Conservation (phyloP, 768 basidiomycete genomes). For the Termitomyces sp. region DNA sequence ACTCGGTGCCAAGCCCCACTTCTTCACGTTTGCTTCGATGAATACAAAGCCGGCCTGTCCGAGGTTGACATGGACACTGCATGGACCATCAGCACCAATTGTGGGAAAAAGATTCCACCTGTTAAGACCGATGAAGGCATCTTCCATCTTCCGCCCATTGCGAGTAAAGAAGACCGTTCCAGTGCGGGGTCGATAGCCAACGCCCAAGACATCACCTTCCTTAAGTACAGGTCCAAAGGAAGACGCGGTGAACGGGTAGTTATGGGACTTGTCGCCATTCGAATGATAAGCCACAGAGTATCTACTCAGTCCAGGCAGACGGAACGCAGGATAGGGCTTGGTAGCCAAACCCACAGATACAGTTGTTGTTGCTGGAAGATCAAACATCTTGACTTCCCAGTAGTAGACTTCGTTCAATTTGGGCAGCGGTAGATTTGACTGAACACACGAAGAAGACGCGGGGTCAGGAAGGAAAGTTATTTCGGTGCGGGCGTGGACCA, state of each 20-base stretch:
- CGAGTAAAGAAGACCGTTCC: slow-evolving; percentile 99
- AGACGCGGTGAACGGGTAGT: slow-evolving; percentile 87
- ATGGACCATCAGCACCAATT: slow-evolving; percentile 93
- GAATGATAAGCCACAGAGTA: slow-evolving; percentile 95
- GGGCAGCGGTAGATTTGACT: slow-evolving; percentile 94
- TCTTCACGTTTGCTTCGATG: slow-evolving; percentile 99
- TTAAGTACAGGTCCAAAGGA: slow-evolving; percentile 83
- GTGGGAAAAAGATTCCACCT: slow-evolving; percentile 96
- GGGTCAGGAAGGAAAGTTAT: slow-evolving; percentile 98
- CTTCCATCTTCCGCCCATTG: slow-evolving; percentile 95
- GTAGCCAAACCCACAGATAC: slow-evolving; percentile 95
- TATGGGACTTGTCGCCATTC: slow-evolving; percentile 95
- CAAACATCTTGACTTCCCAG: slow-evolving; percentile 99
- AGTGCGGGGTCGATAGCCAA: slow-evolving; percentile 93
- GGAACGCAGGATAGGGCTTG: slow-evolving; percentile 94
- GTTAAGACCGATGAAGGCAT: slow-evolving; percentile 89
- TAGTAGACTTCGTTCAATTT: slow-evolving; percentile 99
- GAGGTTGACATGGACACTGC: slow-evolving; percentile 95
- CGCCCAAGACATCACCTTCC: slow-evolving; percentile 93
- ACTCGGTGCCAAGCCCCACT: slow-evolving; percentile 98
- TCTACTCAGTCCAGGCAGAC: slow-evolving; percentile 81
- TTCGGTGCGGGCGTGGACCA: slow-evolving; percentile 95
- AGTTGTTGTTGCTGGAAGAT: slow-evolving; percentile 82
- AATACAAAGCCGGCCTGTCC: slow-evolving; percentile 99
- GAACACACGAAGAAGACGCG: slow-evolving; percentile 89